Percentiles rank a stretch among this genome's conserved stretches.
phyloP scores from a whole-genome alignment of 2,329 filamentous ascomycete species.

The Aschersonia sp. region DNA sequence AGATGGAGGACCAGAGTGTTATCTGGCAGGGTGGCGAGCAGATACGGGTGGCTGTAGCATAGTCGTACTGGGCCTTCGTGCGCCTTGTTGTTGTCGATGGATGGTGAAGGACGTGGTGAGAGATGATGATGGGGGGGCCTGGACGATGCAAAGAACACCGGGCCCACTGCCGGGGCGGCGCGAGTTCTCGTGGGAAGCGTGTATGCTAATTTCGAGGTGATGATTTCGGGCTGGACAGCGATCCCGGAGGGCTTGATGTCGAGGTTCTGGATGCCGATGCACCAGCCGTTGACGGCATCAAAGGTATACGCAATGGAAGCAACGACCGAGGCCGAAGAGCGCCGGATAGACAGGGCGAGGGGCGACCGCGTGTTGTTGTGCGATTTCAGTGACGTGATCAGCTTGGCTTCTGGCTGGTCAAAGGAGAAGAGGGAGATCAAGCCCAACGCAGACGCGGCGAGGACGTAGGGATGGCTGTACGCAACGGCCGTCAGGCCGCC shows the following conservation, averaged over 20 bases:
- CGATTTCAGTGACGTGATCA: slow-evolving; percentile 68
- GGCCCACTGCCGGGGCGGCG: slow-evolving; percentile 4
- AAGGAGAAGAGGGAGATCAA: slow-evolving; percentile 66
- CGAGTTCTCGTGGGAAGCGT: slow-evolving; percentile 18
- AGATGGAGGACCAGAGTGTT: slow-evolving; percentile 78
- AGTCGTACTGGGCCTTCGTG: slow-evolving; percentile 42
- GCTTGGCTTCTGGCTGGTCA: slow-evolving; percentile 17
- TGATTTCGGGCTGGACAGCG: slow-evolving; percentile 12
- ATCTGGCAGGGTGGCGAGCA: slow-evolving; percentile 70
- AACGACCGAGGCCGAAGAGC: slow-evolving; percentile 46
- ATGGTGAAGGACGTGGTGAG: slow-evolving; percentile 1
- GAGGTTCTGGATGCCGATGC: slow-evolving; percentile 81
- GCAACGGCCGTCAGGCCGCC: slow-evolving; percentile 52
- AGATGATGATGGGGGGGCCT: slow-evolving; percentile 2
- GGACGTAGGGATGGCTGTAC: slow-evolving; percentile 57
- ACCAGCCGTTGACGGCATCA: slow-evolving; percentile 68
- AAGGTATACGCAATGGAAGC: slow-evolving; percentile 80
- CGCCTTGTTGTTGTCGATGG: slow-evolving; percentile 3
- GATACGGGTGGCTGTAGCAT: slow-evolving; percentile 68
- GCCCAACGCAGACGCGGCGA: slow-evolving; percentile 64
- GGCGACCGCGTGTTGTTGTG: slow-evolving; percentile 66
- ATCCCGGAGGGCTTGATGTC: slow-evolving; percentile 33
- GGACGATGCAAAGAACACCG: neutral
- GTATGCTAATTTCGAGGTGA: slow-evolving; percentile 21
- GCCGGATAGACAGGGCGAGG: slow-evolving; percentile 70